Base-by-base conservation (phyloP, 2,329 filamentous ascomycete genomes). In the Scedosporium boydii region DNA sequence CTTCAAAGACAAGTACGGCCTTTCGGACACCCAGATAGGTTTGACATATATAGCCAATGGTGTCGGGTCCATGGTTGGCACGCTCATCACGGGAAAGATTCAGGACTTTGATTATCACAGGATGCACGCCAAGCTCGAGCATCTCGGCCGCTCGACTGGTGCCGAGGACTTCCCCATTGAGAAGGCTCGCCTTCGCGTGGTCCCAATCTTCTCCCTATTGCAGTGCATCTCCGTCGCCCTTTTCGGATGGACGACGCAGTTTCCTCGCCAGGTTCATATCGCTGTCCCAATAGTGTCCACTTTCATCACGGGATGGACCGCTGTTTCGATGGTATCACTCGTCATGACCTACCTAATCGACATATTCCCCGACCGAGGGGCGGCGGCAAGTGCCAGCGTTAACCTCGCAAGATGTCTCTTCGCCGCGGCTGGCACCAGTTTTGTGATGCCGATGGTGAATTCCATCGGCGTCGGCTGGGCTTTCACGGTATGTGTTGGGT, bases 261-360 rank as follows among this genome's bases (percentile, higher is more conserved):
- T 76, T 60, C 65, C 71, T 0, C 59, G 72, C 0, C 64, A 65
- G 0, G 75, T 81, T 0, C 78, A 78, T 56, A 79, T 83, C 18
- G 77, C 79, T 0, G 70, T 80, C 0, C 80, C 81, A 0, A 78
- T 84, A 38, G 68, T 80, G 0, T 76, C 77, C 0, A 80, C 78
- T 0, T 83, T 84, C 61, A 70, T 82, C 44, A 78, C 78, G 0
- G 81, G 82, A 3, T 82, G 80, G 80, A 75, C 80, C 0, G 76
- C 76, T 0, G 73, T 81, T 4, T 80, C 80, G 0, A 80, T 75
- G 3, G 76, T 81, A 46, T 78, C 76, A 1, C 67, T 79, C 1
- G 73, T 82, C 34, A 79, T 76, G 70, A 84, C 81, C 0, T 83
- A 81, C 62, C 72, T 84, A 0, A 76, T 84, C 3, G 82, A 85